These are phyloP conservation scores for Leonotis leonurus DNA, from an alignment of 257 asterid genomes.

Conservation along the genomic window DNA sequence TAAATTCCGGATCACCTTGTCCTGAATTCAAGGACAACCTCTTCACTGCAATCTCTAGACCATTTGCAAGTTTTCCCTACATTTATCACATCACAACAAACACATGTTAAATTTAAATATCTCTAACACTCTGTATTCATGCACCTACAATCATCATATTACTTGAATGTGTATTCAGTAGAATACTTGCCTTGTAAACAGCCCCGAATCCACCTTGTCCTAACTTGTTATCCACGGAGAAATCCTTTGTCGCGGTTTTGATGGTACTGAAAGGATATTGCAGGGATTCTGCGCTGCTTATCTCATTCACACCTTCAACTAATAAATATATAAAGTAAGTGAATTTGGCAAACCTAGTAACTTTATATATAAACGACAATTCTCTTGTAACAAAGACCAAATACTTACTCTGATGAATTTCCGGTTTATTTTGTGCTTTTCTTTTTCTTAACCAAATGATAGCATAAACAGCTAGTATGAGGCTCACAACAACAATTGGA, in stretches of 20 bases:
- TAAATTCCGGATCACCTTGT: conserved; percentile 13
- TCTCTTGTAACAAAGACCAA: not conserved
- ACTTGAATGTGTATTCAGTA: not conserved
- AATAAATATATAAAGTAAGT: not conserved
- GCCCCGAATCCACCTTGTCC: conserved; percentile 40
- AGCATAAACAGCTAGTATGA: not conserved
- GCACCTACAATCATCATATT: not conserved
- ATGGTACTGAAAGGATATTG: conserved; percentile 19
- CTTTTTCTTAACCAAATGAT: conserved; percentile 7
- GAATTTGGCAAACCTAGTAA: not conserved
- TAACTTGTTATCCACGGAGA: conserved; percentile 24
- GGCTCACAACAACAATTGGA: not conserved
- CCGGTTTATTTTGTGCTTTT: not conserved
- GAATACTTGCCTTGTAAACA: conserved; percentile 26
- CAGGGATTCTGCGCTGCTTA: conserved; percentile 9
- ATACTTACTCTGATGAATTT: conserved; percentile 9
- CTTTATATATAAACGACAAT: no score
- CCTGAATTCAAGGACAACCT: conserved; percentile 9
- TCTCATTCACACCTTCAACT: conserved; percentile 1
- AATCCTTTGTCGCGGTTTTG: conserved; percentile 24
- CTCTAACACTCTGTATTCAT: not conserved
- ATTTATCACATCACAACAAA: not conserved
- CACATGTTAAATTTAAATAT: not conserved
- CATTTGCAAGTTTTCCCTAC: conserved; percentile 10
- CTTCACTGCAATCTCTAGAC: conserved; percentile 11